Evolutionary conservation across 2,329 filamentous ascomycete species (phyloP).

Genomic region (Xylariaceae sp.): DNA sequence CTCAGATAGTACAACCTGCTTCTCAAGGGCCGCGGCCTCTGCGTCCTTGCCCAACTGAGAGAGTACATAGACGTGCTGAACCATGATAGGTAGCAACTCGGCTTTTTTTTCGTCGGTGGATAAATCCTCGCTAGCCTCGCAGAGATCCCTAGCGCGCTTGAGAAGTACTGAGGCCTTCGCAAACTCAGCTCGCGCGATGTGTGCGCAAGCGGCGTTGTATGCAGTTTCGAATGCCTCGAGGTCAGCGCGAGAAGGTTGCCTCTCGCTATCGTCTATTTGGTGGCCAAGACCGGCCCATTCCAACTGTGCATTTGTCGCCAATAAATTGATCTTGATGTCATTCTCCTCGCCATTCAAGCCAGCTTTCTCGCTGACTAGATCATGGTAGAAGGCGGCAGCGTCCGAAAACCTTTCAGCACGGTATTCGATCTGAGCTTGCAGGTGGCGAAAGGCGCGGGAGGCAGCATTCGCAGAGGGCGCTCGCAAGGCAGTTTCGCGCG

Average conservation of each 20-base stretch:
- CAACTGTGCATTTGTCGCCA: slow-evolving; percentile 74
- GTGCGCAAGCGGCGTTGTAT: slow-evolving; percentile 79
- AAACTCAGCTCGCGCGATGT: slow-evolving; percentile 72
- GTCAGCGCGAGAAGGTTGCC: slow-evolving; percentile 63
- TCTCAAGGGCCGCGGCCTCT: slow-evolving; percentile 68
- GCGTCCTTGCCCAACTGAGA: slow-evolving; percentile 68
- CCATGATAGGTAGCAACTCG: slow-evolving; percentile 75
- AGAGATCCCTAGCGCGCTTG: slow-evolving; percentile 72
- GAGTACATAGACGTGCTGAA: slow-evolving; percentile 78
- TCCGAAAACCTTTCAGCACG: slow-evolving; percentile 74
- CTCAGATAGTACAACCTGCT: slow-evolving; percentile 65
- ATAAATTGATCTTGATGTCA: slow-evolving; percentile 78
- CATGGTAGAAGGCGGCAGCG: slow-evolving; percentile 67
- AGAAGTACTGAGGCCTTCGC: slow-evolving; percentile 69
- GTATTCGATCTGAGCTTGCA: slow-evolving; percentile 73
- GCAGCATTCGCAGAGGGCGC: slow-evolving; percentile 37
- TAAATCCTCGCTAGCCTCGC: slow-evolving; percentile 75
- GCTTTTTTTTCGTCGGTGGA: slow-evolving; percentile 74
- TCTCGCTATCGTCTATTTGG: slow-evolving; percentile 57
- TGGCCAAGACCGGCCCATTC: slow-evolving; percentile 68
- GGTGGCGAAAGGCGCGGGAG: slow-evolving; percentile 52
- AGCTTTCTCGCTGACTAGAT: slow-evolving; percentile 54
- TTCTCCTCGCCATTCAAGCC: slow-evolving; percentile 67
- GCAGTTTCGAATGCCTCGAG: slow-evolving; percentile 80
- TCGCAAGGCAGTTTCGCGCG: slow-evolving; percentile 52